Conservation (phyloP, 2,329 filamentous ascomycete genomes). For the Acrocalymma vagum region DNA sequence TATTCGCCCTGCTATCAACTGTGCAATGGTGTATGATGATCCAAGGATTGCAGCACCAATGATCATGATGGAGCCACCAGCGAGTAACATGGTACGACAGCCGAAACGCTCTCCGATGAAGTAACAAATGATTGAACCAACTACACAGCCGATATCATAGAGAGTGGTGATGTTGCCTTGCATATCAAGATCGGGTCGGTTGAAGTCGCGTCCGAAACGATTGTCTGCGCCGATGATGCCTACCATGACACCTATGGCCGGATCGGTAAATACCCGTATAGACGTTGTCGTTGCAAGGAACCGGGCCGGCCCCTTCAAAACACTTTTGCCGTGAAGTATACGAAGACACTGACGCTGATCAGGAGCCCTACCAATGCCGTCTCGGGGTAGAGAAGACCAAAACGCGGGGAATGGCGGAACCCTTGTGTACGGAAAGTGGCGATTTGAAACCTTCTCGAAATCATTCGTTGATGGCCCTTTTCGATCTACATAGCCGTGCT, state of each 20-base stretch:
- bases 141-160: slow-evolving; percentile 43
- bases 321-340: no score
- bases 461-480: no score
- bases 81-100: slow-evolving; percentile 32
- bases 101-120: slow-evolving; percentile 35
- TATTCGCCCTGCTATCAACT: slow-evolving; percentile 41
- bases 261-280: no score
- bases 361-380: no score
- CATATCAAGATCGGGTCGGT: slow-evolving; percentile 46
- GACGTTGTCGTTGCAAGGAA: no score
- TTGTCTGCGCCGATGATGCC: slow-evolving; percentile 51
- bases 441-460: no score
- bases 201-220: slow-evolving; percentile 49
- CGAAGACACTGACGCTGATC: no score
- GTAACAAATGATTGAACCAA: slow-evolving; percentile 30
- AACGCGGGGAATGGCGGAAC: no score
- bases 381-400: no score
- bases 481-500: no score
- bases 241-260: slow-evolving; percentile 42
- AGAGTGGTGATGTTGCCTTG: slow-evolving; percentile 47
- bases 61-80: slow-evolving; percentile 34
- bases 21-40: slow-evolving; percentile 25
- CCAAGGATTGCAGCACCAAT: slow-evolving; percentile 31
- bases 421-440: no score
- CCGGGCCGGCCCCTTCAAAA: no score